Base-by-base conservation (phyloP, 257 asterid genomes). In the Voacanga thouarsii region DNA sequence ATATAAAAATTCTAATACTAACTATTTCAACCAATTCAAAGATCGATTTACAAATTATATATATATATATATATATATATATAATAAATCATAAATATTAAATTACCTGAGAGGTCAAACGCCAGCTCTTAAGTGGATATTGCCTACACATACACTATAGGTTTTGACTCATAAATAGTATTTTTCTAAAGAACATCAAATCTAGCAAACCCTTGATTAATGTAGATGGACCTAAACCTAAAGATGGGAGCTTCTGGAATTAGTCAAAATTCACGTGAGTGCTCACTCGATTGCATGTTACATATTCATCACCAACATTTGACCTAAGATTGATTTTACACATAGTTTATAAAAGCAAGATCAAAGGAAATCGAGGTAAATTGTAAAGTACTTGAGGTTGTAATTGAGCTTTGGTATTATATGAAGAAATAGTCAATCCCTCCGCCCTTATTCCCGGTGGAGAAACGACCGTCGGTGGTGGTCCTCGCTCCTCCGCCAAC, bases 401-500 rank as follows among this genome's bases (percentile, higher is more conserved):
- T 10, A 49, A 26, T 56, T 28, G 19, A 72, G 30, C 6, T 18
- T 72, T 30, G 50, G 8, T 41, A 19, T 33, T 19, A 3, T 73
- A 21, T 41, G 49, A 12, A 21, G 10, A 39, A 60, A 5, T 57
- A 63, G 77, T 59, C 77, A 47, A 60, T 19, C n/a, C 73, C 44
- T 60, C 77, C 73, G 77, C 72, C 73, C 18, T 26, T 53, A 45
- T 70, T 70, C 59, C 77, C 64, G 77, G 72, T 59, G 28, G 43
- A 60, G 56, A 69, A 5, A 47, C 70, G 56, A 43, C 72, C 45
- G 49, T 67, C 72, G 72, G 72, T 41, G 55, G 79, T 75, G 79
- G 83, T 55, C 80, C 77, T 80, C 18, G 76, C 80, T 55, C 80
- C 77, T 80, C 18, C 19, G 69, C 21, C 57, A 12, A 71, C 77